Evolutionary conservation across 2,329 filamentous ascomycete species (phyloP), one percentile per base, ranked within the genome.

Genomic region (Metarhizium album): DNA sequence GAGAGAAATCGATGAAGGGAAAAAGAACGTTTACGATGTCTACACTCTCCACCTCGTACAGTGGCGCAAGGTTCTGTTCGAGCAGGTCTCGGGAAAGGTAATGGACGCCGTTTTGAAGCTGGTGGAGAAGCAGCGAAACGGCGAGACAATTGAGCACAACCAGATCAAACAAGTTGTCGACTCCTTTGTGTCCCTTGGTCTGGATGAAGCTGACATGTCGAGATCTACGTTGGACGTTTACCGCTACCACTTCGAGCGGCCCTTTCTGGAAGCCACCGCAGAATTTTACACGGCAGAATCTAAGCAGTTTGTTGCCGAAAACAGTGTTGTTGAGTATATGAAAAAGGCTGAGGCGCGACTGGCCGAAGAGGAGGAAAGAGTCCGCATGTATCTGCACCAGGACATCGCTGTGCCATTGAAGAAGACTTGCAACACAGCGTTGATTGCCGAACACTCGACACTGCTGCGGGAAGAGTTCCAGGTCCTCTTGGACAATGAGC

Each of bases 251-350:
- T 98, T 98, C 64, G 91, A 98, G 71, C 82, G 80, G 61, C 93
- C 94, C 0, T 98, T 96, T 76, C 78, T 98, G 48, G 76, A 78
- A 5, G 88, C 90, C 3, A 98, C 93, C 9, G 82, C 80, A 59
- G 72, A 76, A 29, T 98, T 95, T 71, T 98, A 98, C 67, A 78
- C 89, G 59, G 83, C 86, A 45, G 94, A 98, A 67, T 97, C 93
- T 20, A 88, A 89, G 60, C 86, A 90, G 56, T 98, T 98, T 64
- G 82, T 98, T 33, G 87, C 90, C 11, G 91, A 97, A 67, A 98
- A 98, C 66, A 95, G 87, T 56, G 90, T 98, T 3, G 90, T 98
- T 33, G 93, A 98, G 64, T 98, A 97, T 71, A 97, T 98, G 93
- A 97, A 97, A 76, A 98, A 98, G 78, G 94, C 93, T 1, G 91